Percentiles rank a stretch among this genome's conserved stretches.
phyloP scores from a whole-genome alignment of 1,139 yeast genomes.

The Cylindricascospora bacillispora region DNA sequence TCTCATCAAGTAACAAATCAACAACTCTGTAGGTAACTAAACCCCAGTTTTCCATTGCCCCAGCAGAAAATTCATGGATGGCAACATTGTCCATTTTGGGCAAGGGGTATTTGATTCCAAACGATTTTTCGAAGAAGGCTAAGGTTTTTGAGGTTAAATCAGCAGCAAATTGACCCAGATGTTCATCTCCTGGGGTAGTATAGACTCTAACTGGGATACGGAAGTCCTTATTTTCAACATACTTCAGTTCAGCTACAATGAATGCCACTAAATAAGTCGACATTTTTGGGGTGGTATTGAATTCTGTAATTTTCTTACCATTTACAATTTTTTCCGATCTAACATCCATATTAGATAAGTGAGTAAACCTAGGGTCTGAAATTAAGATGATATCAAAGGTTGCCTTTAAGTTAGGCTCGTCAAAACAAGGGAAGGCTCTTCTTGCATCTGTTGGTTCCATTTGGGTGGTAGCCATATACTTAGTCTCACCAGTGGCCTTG shows the following conservation, averaged over 20 bases:
- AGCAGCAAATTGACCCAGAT: constrained; percentile 55
- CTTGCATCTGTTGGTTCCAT: constrained; percentile 82
- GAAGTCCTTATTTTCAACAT: constrained; percentile 52
- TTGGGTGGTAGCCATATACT: constrained; percentile 66
- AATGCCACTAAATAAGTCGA: constrained; percentile 74
- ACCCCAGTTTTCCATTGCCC: constrained; percentile 94
- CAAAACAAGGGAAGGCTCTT: constrained; percentile 74
- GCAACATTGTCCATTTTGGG: constrained; percentile 79
- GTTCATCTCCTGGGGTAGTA: constrained; percentile 61
- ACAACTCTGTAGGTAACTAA: constrained; percentile 72
- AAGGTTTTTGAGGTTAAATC: constrained; percentile 66
- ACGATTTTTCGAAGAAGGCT: constrained; percentile 57
- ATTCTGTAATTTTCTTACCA: constrained; percentile 43
- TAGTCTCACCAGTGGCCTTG: constrained; percentile 42
- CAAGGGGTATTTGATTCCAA: constrained; percentile 63
- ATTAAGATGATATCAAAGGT: constrained; percentile 52
- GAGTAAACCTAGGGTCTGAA: constrained; percentile 45
- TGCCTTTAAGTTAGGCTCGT: constrained; percentile 69
- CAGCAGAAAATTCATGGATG: constrained; percentile 71
- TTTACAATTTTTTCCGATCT: constrained; percentile 29
- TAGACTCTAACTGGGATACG: constrained; percentile 73
- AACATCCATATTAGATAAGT: constrained; percentile 65
- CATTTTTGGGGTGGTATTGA: constrained; percentile 62
- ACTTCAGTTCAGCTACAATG: constrained; percentile 68
- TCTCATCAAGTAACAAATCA: constrained; percentile 56